These are phyloP conservation scores for Pyrus betulifolia DNA, from an alignment of 306 rosid genomes.

Conservation along the genomic window DNA sequence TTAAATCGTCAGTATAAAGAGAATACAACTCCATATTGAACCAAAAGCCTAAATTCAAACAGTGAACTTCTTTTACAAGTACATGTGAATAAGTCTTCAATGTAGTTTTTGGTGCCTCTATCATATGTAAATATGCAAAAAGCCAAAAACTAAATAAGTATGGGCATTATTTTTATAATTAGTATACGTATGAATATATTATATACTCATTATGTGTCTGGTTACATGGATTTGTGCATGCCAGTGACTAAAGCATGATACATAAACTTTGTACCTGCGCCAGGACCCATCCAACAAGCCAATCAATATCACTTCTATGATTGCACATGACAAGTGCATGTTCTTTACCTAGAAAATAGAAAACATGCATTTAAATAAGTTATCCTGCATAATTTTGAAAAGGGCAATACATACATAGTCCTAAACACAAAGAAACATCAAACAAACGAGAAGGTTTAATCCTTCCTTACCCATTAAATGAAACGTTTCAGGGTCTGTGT, in stretches of 20 bases:
- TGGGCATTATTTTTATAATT: background rate
- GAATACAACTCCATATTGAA: constrained; percentile 1
- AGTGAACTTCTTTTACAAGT: background rate
- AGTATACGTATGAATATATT: background rate
- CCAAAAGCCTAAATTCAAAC: background rate
- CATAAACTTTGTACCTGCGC: constrained; percentile 65
- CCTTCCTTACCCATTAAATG: constrained; percentile 72
- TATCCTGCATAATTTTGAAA: background rate
- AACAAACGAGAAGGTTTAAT: constrained; percentile 4
- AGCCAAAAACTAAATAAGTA: background rate
- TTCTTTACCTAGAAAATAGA: constrained; percentile 65
- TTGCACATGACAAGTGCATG: constrained; percentile 79
- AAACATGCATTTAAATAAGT: constrained; percentile 10
- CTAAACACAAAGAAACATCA: constrained; percentile 3
- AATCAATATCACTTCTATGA: constrained; percentile 90
- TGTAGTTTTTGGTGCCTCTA: background rate
- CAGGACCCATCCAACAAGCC: constrained; percentile 93
- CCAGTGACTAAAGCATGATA: constrained; percentile 8
- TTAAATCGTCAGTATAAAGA: constrained; percentile 21
- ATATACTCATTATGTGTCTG: background rate
- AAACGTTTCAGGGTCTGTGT: constrained; percentile 62
- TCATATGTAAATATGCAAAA: background rate
- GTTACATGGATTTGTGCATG: background rate
- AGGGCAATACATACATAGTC: background rate
- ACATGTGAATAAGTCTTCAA: background rate